These are phyloP conservation scores for Ceratocystis smalleyi DNA, from an alignment of 2,329 filamentous ascomycete species.

Conservation along the genomic window DNA sequence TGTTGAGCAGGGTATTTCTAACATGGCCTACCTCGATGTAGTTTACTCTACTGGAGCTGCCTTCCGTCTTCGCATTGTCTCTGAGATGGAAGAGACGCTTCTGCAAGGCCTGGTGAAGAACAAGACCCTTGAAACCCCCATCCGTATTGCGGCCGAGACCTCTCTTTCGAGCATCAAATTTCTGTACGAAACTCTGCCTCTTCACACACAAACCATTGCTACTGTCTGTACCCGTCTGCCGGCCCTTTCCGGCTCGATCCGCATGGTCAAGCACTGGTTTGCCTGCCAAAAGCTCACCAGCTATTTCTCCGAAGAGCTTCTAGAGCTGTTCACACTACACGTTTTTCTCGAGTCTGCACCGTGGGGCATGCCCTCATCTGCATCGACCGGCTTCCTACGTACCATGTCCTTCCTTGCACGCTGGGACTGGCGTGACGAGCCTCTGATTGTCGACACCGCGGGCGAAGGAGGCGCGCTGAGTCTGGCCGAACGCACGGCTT, in stretches of 20 bases:
- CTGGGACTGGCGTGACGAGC: constrained; percentile 84
- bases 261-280: constrained; percentile 83
- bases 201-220: constrained; percentile 67
- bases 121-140: constrained; percentile 47
- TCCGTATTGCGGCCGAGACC: constrained; percentile 52
- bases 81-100: constrained; percentile 70
- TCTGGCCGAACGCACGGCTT: constrained; percentile 41
- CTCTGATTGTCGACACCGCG: constrained; percentile 62
- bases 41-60: constrained; percentile 53
- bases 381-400: constrained; percentile 65
- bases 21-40: constrained; percentile 71
- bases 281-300: constrained; percentile 60
- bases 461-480: constrained; percentile 28
- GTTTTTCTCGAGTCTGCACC: constrained; percentile 71
- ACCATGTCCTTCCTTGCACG: constrained; percentile 63
- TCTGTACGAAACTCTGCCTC: constrained; percentile 53
- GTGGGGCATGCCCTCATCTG: constrained; percentile 61
- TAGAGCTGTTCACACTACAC: constrained; percentile 67
- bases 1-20: constrained; percentile 48
- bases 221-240: constrained; percentile 68
- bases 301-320: constrained; percentile 63
- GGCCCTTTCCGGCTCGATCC: constrained; percentile 65
- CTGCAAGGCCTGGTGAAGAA: constrained; percentile 67
- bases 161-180: constrained; percentile 58
- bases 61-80: constrained; percentile 77